Evolutionary conservation across 202 grass and related monocot species (phyloP).

Genomic region (Brachypodium distachyon): DNA sequence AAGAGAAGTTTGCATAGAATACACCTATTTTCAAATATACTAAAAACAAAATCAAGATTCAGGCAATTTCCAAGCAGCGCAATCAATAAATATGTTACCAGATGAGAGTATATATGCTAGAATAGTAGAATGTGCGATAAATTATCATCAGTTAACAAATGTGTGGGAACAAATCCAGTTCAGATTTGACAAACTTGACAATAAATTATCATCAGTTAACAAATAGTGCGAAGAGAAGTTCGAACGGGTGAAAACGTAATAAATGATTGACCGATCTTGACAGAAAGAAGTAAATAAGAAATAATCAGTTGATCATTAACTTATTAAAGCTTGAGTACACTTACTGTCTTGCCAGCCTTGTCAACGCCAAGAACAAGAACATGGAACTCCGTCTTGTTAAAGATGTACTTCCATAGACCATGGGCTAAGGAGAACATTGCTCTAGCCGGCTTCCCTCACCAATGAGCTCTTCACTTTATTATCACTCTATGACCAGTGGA

Average conservation of each 20-base stretch:
- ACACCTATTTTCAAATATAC: background rate
- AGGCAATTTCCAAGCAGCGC: background rate
- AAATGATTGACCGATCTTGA: background rate
- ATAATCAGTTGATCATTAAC: background rate
- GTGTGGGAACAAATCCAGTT: background rate
- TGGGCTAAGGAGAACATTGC: slow-evolving; percentile 88
- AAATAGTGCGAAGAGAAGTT: too few species aligned
- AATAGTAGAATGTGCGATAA: background rate
- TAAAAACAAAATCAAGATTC: background rate
- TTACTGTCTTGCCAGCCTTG: slow-evolving; percentile 91
- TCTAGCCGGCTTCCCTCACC: background rate
- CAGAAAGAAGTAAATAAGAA: background rate
- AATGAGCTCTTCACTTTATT: background rate
- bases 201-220: background rate
- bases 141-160: background rate
- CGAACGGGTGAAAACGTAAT: background rate
- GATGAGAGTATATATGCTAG: background rate
- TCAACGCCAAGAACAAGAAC: slow-evolving; percentile 85
- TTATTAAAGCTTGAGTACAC: background rate
- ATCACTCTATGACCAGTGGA: background rate
- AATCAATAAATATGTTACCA: background rate
- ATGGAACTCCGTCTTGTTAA: slow-evolving; percentile 79
- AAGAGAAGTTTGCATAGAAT: background rate
- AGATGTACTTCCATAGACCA: slow-evolving; percentile 84
- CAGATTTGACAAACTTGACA: background rate